A percentile compares a stretch with the other conserved stretches of the same genome.
Conservation (phyloP, 2,329 filamentous ascomycete genomes). For the Elsinoe ampelina region DNA sequence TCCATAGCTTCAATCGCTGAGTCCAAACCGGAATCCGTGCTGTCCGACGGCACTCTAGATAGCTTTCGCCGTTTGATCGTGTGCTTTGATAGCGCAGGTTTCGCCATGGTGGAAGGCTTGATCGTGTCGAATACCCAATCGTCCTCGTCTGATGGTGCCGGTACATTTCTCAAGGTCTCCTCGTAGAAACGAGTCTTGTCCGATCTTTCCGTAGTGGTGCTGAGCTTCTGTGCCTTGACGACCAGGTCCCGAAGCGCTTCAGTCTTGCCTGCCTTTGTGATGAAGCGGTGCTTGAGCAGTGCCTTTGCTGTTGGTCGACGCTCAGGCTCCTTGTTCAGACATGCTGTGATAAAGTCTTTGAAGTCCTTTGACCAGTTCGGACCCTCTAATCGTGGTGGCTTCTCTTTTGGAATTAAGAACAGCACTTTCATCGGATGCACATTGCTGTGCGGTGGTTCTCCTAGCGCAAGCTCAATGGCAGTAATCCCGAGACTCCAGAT, state of each 20-base stretch:
- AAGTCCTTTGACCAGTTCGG: conserved; percentile 69
- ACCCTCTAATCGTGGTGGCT: conserved; percentile 75
- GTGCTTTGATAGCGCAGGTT: conserved; percentile 38
- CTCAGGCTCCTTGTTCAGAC: conserved; percentile 86
- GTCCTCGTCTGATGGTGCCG: conserved; percentile 58
- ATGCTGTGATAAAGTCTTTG: conserved; percentile 86
- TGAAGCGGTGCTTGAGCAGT: conserved; percentile 78
- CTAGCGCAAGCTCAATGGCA: conserved; percentile 78
- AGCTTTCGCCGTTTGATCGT: conserved; percentile 43
- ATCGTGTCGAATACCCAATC: conserved; percentile 96
- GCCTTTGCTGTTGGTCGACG: conserved; percentile 76
- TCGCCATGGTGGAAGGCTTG: conserved; percentile 56
- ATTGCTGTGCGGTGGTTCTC: conserved; percentile 77
- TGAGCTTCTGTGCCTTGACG: conserved; percentile 70
- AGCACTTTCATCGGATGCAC: conserved; percentile 91
- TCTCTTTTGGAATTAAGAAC: conserved; percentile 81
- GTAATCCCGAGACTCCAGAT: conserved; percentile 92
- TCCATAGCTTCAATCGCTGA: conserved; percentile 31
- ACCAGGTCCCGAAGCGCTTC: conserved; percentile 84
- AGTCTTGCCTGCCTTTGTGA: conserved; percentile 75
- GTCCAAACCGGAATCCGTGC: conserved; percentile 21
- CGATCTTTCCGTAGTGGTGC: conserved; percentile 56
- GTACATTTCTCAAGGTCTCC: conserved; percentile 58
- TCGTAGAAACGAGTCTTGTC: conserved; percentile 80
- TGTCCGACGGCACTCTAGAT: conserved; percentile 35